These are phyloP conservation scores for Erythrobasidium yunnanense DNA, from an alignment of 768 basidiomycete species.

Conservation along the genomic window DNA sequence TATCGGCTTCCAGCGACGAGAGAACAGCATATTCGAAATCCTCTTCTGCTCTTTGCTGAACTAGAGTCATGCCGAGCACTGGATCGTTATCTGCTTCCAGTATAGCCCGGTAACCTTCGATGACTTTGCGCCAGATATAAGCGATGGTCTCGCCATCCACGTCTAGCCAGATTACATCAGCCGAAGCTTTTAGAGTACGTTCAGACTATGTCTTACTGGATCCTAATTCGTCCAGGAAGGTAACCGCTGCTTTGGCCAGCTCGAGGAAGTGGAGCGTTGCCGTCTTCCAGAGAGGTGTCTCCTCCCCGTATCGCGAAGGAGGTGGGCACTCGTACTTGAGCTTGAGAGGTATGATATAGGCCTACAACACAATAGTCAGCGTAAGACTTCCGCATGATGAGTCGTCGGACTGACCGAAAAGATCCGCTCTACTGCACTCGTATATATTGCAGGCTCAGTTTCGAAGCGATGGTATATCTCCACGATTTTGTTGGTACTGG, in stretches of 20 bases:
- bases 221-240: not conserved
- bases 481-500: slow-evolving; percentile 69
- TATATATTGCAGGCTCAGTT: slow-evolving; percentile 53
- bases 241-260: slow-evolving; percentile 45
- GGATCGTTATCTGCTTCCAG: slow-evolving; percentile 66
- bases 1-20: slow-evolving; percentile 59
- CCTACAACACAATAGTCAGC: slow-evolving; percentile 50
- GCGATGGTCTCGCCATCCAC: slow-evolving; percentile 48
- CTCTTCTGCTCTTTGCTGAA: slow-evolving; percentile 65
- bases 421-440: slow-evolving; percentile 71
- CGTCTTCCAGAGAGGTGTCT: slow-evolving; percentile 84
- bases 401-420: slow-evolving; percentile 55
- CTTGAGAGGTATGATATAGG: slow-evolving; percentile 81
- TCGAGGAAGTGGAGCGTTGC: slow-evolving; percentile 69
- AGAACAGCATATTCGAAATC: slow-evolving; percentile 75
- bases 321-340: slow-evolving; percentile 89
- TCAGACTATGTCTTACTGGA: slow-evolving; percentile 14
- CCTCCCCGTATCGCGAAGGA: slow-evolving; percentile 75
- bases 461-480: slow-evolving; percentile 61
- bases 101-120: slow-evolving; percentile 69
- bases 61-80: slow-evolving; percentile 42
- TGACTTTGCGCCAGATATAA: slow-evolving; percentile 71
- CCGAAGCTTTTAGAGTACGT: not conserved
- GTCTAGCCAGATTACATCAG: slow-evolving; percentile 44
- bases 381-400: too few species aligned